Base-by-base conservation (phyloP, 2,329 filamentous ascomycete species). In the Alternaria conjuncta region DNA sequence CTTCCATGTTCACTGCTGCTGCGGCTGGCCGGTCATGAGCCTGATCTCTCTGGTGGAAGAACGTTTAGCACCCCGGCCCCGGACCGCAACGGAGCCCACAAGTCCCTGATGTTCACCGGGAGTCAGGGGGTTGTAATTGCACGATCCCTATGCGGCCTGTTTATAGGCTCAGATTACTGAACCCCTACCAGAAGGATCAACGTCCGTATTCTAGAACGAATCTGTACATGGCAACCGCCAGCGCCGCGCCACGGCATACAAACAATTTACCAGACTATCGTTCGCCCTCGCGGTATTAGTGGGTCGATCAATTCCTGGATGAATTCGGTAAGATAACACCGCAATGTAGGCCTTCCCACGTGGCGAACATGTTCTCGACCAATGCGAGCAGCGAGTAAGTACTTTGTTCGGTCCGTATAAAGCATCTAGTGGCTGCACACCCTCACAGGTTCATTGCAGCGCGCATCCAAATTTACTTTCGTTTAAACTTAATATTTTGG, bases 391-490 rank as follows among this genome's bases (percentile, higher is more conserved):
- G 36, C 46, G 55, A 59, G 23, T 43, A 26, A 46, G 47, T 20
- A 46, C 36, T 44, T 44, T 43, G 32, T 60, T 66, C 49, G 26
- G 58, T 49, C 56, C 56, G 55, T 72, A 72, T 72, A 71, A 72
- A 68, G 58, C 45, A 57, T 58, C 59, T 66, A 65, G 30, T 61
- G 47, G 47, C 57, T 55, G 61, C 65, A 61, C 30, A 41, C 26
- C 47, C 57, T 49, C 44, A 15, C 12, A 13, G 32, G 11, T 32
- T 53, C 54, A 63, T 56, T 54, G 55, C 50, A 55, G 36, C 44
- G 63, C 50, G 30, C 32, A 55, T 41, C 55, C 57, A 28, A 51
- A 50, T 54, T 49, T 54, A 66, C 71, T 53, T 32, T 74, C 66
- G 61, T 69, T 71, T 41, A 65, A 64, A 18, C 15, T n/a, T 50